phyloP scores from a whole-genome alignment of 257 asterid genomes.

The Linaria vulgaris region DNA sequence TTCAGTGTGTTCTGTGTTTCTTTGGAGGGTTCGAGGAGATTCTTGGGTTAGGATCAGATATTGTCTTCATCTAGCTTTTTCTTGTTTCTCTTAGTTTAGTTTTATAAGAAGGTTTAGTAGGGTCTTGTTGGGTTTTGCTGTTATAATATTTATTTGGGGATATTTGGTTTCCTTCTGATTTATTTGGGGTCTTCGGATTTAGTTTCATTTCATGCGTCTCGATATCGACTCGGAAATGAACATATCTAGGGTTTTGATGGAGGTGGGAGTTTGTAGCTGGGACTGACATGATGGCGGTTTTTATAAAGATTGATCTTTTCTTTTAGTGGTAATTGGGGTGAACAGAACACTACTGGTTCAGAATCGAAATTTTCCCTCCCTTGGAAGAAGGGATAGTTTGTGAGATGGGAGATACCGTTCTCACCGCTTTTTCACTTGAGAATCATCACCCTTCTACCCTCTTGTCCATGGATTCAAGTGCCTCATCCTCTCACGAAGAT shows the following conservation, averaged over 20 bases:
- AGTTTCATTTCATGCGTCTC: not conserved
- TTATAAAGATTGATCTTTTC: constrained; percentile 27
- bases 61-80: constrained; percentile 31
- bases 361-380: constrained; percentile 20
- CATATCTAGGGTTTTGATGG: constrained; percentile 39
- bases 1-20: constrained; percentile 34
- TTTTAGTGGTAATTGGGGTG: constrained; percentile 38
- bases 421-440: constrained; percentile 68
- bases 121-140: constrained; percentile 18
- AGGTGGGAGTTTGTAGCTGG: constrained; percentile 40
- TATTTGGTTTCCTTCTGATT: constrained; percentile 20
- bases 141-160: not conserved
- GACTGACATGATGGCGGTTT: constrained; percentile 32
- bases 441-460: constrained; percentile 89
- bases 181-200: not conserved
- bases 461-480: constrained; percentile 91
- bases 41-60: constrained; percentile 50
- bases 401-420: constrained; percentile 72
- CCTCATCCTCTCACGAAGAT: constrained; percentile 74
- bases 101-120: constrained; percentile 30
- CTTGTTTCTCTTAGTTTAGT: constrained; percentile 9
- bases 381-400: constrained; percentile 25
- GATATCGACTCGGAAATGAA: constrained; percentile 22
- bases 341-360: constrained; percentile 29
- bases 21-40: constrained; percentile 41